phyloP scores from a whole-genome alignment of 2,329 filamentous ascomycete genomes.

The Fusarium armeniacum region DNA sequence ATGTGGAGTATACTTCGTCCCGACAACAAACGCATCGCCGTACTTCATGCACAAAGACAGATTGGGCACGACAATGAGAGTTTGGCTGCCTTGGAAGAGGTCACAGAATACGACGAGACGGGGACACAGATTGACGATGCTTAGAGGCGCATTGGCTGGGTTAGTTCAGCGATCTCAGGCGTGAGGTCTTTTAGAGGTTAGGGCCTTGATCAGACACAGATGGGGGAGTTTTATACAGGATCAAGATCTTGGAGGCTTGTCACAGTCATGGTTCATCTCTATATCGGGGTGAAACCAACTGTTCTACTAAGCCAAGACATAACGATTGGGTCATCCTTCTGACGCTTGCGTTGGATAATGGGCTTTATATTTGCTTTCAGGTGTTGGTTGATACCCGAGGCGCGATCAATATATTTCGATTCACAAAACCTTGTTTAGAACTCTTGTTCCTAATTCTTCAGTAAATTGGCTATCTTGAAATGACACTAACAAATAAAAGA shows the following conservation, averaged over 20 bases:
- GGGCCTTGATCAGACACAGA: slow-evolving; percentile 16
- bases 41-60: slow-evolving; percentile 37
- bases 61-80: slow-evolving; percentile 45
- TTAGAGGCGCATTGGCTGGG: slow-evolving; percentile 39
- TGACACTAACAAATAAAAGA: background rate
- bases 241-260: background rate
- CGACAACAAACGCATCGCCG: slow-evolving; percentile 52
- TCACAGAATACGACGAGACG: slow-evolving; percentile 50
- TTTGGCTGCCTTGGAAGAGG: slow-evolving; percentile 47
- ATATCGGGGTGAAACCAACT: too few species aligned
- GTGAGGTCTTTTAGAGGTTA: slow-evolving; percentile 13
- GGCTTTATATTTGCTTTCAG: slow-evolving; percentile 19
- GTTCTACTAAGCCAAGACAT: background rate
- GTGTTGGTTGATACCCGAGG: slow-evolving; percentile 33
- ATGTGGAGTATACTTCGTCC: slow-evolving; percentile 57
- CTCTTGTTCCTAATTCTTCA: too few species aligned
- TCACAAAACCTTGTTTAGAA: background rate
- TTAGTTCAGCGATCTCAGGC: slow-evolving; percentile 13
- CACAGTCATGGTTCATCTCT: background rate
- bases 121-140: slow-evolving; percentile 52
- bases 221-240: background rate
- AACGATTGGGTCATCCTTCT: background rate
- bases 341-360: slow-evolving; percentile 22
- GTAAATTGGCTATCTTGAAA: background rate
- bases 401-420: slow-evolving; percentile 6